A percentile compares a stretch with the other conserved stretches of the same genome.
These are phyloP conservation scores for Rhizoclosmatium sp. DNA, from an alignment of 192 early-diverging fungal genomes.

Conservation along the genomic window DNA sequence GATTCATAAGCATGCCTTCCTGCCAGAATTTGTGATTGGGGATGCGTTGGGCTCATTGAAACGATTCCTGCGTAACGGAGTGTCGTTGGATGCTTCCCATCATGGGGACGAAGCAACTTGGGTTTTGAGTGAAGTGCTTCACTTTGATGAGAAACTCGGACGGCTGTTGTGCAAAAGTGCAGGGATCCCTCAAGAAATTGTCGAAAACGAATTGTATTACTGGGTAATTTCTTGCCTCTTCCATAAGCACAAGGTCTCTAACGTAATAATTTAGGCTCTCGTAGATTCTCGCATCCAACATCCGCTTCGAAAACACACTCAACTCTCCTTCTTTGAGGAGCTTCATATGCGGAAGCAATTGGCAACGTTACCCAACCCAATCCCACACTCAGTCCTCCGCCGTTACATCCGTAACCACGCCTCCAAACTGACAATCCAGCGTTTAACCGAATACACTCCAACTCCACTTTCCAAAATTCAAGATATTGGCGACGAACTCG, in stretches of 20 bases:
- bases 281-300: conserved; percentile 29
- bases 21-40: conserved; percentile 19
- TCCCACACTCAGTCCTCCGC: conserved; percentile 15
- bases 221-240: conserved; percentile 29
- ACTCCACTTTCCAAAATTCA: background rate
- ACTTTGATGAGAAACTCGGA: conserved; percentile 24
- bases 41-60: conserved; percentile 1
- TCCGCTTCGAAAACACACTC: conserved; percentile 4
- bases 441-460: conserved; percentile 13
- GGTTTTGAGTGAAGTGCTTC: conserved; percentile 28
- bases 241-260: background rate
- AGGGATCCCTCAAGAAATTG: background rate
- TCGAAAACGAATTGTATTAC: conserved; percentile 31
- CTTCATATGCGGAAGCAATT: conserved; percentile 15
- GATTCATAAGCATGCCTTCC: conserved; percentile 25
- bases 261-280: conserved; percentile 9
- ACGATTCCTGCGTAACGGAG: background rate
- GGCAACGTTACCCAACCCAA: conserved; percentile 14
- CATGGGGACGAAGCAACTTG: background rate
- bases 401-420: conserved; percentile 13
- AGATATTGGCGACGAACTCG: conserved; percentile 6
- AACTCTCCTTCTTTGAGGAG: background rate
- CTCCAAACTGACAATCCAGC: background rate
- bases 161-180: conserved; percentile 13
- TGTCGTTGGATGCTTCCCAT: background rate